Base-by-base conservation (phyloP, 805 yeast genomes). In the Saccharomycopsis malanga region DNA sequence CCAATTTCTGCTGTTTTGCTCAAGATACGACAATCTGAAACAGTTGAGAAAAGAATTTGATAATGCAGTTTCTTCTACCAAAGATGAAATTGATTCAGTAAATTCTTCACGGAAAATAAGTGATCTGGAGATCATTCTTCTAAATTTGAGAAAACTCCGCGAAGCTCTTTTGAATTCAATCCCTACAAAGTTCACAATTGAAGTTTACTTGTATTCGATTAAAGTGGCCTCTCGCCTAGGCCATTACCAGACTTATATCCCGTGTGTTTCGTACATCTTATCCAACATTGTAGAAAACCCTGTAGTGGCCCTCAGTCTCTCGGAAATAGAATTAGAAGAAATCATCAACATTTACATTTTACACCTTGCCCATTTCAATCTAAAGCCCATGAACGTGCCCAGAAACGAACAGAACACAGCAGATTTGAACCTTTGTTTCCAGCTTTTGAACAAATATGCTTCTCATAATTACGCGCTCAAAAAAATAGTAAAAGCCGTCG, bases 241-340 rank as follows among this genome's bases (percentile, higher is more conserved):
- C 3, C 76, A 74, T 53, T 72, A 74, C 55, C 79, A 76, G 52
- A 71, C 84, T 1, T 80, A 77, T 54, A 46, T 79, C 0, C 83
- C 85, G 2, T 66, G 78, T 38, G 70, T 77, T 4, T 58, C 59
- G 22, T 72, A 69, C 53, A 24, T 46, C 14, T 37, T 52, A 15
- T 18, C 37, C 29, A 37, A 39, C 18, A 41, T 46, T 10, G 14
- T 74, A n/a, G 54, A 72, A 18, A 54, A 54, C 5, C 29, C 34
- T 15, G 24, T 23, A 7, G 24, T 20, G n/a, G 23, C 22, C 4
- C 23, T 36, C 1, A n/a, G 23, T 22, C 23, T 44, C 21, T 17
- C 48, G 17, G 40, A 41, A 15, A 18, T 20, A 12, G 81, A 76
- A 49, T 40, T 58, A 1, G 59, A 62, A 21, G 79, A 74, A 48